Percentiles rank a stretch among this genome's conserved stretches.
phyloP scores from a whole-genome alignment of 2,329 filamentous ascomycete genomes.

The Zalaria obscura region DNA sequence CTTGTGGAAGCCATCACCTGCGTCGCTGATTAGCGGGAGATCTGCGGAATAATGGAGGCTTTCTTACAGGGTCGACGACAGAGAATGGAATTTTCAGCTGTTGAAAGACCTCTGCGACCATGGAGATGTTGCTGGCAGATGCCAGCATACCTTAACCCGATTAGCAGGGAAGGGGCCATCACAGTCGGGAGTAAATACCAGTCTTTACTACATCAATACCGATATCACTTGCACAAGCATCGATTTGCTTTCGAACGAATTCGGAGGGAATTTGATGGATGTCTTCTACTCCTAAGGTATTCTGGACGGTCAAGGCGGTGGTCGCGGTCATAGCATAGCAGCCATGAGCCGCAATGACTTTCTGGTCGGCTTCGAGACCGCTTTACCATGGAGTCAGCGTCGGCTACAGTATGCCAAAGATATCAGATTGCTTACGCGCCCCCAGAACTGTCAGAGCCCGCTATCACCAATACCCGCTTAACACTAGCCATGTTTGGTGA shows the following conservation, averaged over 20 bases:
- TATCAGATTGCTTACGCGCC: constrained; percentile 50
- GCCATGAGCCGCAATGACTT: constrained; percentile 79
- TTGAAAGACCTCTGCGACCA: constrained; percentile 51
- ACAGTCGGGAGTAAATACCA: constrained; percentile 37
- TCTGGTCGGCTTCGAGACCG: constrained; percentile 89
- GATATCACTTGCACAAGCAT: constrained; percentile 71
- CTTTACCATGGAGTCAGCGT: constrained; percentile 31
- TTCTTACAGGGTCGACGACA: constrained; percentile 61
- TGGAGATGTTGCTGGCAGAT: constrained; percentile 52
- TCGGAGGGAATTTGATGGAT: constrained; percentile 66
- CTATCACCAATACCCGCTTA: constrained; percentile 62
- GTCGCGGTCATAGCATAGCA: constrained; percentile 96
- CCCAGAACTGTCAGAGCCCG: constrained; percentile 81
- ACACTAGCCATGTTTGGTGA: constrained; percentile 7
- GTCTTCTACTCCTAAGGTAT: constrained; percentile 69
- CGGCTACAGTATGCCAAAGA: neutral
- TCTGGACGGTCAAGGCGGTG: constrained; percentile 89
- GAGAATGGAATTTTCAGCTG: constrained; percentile 42
- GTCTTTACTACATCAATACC: constrained; percentile 85
- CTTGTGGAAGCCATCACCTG: constrained; percentile 88
- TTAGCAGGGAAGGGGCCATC: neutral
- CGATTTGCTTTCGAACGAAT: constrained; percentile 76
- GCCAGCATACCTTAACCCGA: constrained; percentile 64
- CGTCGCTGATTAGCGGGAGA: constrained; percentile 1
- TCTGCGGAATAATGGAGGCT: neutral